A percentile compares a stretch with the other conserved stretches of the same genome.
Conservation (phyloP, 805 yeast species). For the Yarrowia sp. region DNA sequence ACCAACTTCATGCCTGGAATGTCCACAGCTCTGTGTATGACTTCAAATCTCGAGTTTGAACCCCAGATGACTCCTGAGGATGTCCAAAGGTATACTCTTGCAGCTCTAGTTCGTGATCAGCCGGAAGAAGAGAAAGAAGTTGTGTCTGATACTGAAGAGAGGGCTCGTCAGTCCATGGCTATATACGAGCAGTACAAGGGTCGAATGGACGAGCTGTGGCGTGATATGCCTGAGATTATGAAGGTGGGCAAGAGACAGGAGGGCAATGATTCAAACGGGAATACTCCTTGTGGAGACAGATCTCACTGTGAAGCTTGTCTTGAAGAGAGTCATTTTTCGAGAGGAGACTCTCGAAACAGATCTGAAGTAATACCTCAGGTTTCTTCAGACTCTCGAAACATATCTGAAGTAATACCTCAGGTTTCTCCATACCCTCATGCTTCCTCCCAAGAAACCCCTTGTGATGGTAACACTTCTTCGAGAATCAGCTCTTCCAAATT, state of each 20-base stretch:
- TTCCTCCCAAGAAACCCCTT: too few species aligned
- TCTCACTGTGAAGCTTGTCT: too few species aligned
- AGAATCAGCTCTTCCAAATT: too few species aligned
- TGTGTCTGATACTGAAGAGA: not conserved
- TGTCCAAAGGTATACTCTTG: conserved; percentile 9
- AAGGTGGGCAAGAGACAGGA: not conserved
- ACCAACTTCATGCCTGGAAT: conserved; percentile 3
- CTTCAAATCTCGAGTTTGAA: conserved; percentile 5
- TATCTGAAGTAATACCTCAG: too few species aligned
- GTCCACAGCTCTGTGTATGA: not conserved
- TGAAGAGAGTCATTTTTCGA: too few species aligned
- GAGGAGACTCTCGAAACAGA: too few species aligned
- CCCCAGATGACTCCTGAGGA: conserved; percentile 7
- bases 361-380: too few species aligned
- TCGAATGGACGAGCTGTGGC: not conserved
- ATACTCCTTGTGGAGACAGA: too few species aligned
- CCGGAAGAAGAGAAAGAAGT: not conserved
- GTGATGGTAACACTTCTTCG: too few species aligned
- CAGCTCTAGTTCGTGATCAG: conserved; percentile 2
- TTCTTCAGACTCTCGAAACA: too few species aligned
- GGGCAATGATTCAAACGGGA: too few species aligned
- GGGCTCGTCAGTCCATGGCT: not conserved
- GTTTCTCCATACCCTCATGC: too few species aligned
- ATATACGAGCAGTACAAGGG: conserved; percentile 2
- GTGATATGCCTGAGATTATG: not conserved